Conservation (phyloP, 1,284 basidiomycete genomes). For the Tausonia pullulans region DNA sequence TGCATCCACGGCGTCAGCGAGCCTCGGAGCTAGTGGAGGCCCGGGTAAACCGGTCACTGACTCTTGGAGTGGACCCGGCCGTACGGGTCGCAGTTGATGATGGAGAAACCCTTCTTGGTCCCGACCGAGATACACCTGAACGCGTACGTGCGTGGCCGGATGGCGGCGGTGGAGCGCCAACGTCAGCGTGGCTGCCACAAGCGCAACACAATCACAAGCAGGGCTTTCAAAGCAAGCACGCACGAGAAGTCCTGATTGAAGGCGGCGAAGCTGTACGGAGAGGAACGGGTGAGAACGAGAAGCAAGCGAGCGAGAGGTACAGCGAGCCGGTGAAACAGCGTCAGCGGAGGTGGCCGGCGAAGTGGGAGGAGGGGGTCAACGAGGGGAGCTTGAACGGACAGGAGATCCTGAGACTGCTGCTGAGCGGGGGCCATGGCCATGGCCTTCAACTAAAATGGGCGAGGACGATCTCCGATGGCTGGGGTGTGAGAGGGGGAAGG, state of each 20-base stretch:
- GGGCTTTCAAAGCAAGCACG: conserved; percentile 25
- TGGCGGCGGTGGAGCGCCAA: neutral
- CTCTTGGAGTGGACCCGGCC: conserved; percentile 90
- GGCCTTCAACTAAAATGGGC: too few species aligned
- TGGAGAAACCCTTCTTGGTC: conserved; percentile 88
- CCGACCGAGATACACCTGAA: conserved; percentile 82
- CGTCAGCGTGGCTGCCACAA: conserved; percentile 1
- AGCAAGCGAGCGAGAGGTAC: too few species aligned
- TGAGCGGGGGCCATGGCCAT: too few species aligned
- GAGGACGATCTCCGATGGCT: too few species aligned
- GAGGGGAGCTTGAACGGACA: too few species aligned
- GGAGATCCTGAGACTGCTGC: too few species aligned
- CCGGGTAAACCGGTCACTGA: conserved; percentile 36
- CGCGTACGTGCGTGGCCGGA: neutral
- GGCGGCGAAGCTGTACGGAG: conserved; percentile 48
- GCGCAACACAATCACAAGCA: neutral
- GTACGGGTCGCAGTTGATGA: conserved; percentile 96
- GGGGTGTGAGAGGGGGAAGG: too few species aligned
- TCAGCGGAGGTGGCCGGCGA: too few species aligned
- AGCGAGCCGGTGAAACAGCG: too few species aligned
- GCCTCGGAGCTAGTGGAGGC: neutral
- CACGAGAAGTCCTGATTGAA: conserved; percentile 82
- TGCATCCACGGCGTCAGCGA: neutral
- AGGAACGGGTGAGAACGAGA: neutral
- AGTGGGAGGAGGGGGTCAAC: too few species aligned